These are phyloP conservation scores for Poa pratensis DNA, from an alignment of 176 grass and related monocot species.

Conservation along the genomic window DNA sequence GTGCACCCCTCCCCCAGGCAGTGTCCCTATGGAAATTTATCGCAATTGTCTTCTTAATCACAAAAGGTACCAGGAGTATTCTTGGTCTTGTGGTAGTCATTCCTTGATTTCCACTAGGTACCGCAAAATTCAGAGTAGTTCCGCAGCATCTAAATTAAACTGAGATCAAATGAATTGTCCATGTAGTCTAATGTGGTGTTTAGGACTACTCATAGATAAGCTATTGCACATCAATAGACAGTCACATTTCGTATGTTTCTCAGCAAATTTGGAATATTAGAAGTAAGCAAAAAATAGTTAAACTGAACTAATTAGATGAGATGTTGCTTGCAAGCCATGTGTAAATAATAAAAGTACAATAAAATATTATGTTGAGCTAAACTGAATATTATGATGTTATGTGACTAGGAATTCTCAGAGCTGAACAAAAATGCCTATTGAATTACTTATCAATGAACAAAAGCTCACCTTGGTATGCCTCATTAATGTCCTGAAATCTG, in stretches of 20 bases:
- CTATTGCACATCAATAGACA: background rate
- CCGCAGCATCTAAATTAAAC: background rate
- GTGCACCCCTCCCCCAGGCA: background rate
- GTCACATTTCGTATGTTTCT: background rate
- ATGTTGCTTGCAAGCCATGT: background rate
- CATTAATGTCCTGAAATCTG: slow-evolving; percentile 96
- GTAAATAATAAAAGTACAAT: background rate
- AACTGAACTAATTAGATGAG: background rate
- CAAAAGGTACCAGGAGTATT: background rate
- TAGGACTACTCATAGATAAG: background rate
- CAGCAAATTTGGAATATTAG: background rate
- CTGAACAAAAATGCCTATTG: background rate
- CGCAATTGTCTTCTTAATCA: background rate
- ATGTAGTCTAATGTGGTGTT: background rate
- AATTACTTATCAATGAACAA: background rate
- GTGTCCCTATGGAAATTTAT: background rate
- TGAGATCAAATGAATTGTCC: background rate
- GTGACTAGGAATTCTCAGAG: background rate
- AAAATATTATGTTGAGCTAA: background rate
- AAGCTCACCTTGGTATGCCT: slow-evolving; percentile 87
- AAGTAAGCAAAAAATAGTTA: background rate
- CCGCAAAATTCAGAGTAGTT: background rate
- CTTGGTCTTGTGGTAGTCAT: background rate
- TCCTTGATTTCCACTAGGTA: slow-evolving; percentile 3
- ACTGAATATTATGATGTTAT: too few relatives aligned